Conservation (phyloP, 1,284 basidiomycete species). For the Chiua sp. region DNA sequence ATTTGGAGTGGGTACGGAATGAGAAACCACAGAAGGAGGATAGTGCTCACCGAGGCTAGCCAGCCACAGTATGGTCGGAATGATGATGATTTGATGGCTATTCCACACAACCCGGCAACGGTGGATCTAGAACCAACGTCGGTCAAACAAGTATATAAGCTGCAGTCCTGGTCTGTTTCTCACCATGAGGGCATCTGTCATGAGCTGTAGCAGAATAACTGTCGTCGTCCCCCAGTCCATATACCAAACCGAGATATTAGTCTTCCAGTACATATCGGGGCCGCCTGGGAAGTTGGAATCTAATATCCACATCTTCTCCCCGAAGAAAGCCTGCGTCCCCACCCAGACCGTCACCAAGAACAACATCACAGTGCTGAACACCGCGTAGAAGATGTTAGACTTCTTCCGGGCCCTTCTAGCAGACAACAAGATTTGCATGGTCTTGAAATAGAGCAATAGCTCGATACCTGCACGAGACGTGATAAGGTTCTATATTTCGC, state of each 20-base stretch:
- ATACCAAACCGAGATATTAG: slow-evolving; percentile 27
- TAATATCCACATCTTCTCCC: slow-evolving; percentile 29
- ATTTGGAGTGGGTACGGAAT: background rate
- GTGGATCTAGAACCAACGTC: slow-evolving; percentile 24
- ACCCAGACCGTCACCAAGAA: slow-evolving; percentile 30
- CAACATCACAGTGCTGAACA: slow-evolving; percentile 30
- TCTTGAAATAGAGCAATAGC: slow-evolving; percentile 28
- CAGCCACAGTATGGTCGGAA: slow-evolving; percentile 30
- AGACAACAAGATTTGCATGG: slow-evolving; percentile 20
- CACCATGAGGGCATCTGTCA: slow-evolving; percentile 36
- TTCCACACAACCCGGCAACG: slow-evolving; percentile 26
- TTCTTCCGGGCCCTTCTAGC: slow-evolving; percentile 6
- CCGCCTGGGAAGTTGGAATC: slow-evolving; percentile 19
- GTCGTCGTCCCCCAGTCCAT: slow-evolving; percentile 18
- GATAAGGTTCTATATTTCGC: background rate
- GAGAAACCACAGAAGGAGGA: background rate
- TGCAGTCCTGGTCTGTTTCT: background rate
- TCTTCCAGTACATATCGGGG: slow-evolving; percentile 16
- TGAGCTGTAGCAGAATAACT: slow-evolving; percentile 25
- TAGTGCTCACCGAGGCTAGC: slow-evolving; percentile 24
- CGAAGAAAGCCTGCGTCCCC: slow-evolving; percentile 13
- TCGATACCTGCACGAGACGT: slow-evolving; percentile 21
- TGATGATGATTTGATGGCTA: slow-evolving; percentile 6
- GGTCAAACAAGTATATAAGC: background rate
- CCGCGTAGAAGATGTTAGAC: slow-evolving; percentile 13